A percentile compares a stretch with the other conserved stretches of the same genome.
phyloP scores from a whole-genome alignment of 352 stramenopile genomes.

The Phytophthora nicotianae region DNA sequence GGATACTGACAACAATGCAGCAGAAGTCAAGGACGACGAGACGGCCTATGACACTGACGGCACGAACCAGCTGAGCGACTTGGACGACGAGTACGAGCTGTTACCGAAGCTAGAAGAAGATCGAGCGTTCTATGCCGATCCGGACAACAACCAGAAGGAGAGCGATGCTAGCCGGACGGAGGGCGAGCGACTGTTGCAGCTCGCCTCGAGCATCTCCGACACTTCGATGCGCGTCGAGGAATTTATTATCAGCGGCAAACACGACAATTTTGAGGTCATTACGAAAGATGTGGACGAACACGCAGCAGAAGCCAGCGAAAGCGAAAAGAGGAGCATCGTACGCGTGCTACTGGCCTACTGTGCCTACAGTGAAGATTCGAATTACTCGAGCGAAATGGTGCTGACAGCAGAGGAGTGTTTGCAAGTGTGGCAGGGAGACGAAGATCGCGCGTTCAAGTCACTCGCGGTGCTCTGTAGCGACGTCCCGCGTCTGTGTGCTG shows the following conservation, averaged over 20 bases:
- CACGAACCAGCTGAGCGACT: constrained; percentile 47
- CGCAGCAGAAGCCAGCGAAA: constrained; percentile 36
- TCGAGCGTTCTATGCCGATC: constrained; percentile 38
- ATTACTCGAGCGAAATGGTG: constrained; percentile 72
- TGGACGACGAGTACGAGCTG: constrained; percentile 46
- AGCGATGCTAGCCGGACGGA: constrained; percentile 19
- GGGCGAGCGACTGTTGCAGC: constrained; percentile 35
- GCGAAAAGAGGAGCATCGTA: constrained; percentile 50
- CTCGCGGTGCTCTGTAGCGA: constrained; percentile 71
- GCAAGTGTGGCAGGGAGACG: constrained; percentile 66
- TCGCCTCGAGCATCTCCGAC: constrained; percentile 42
- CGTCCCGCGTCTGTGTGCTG: constrained; percentile 59
- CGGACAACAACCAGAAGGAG: constrained; percentile 32
- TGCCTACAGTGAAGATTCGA: constrained; percentile 74
- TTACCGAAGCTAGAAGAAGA: constrained; percentile 38
- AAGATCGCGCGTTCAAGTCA: constrained; percentile 74
- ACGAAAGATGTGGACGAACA: constrained; percentile 49
- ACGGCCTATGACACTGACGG: constrained; percentile 37
- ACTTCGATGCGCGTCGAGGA: constrained; percentile 56
- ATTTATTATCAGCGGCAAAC: constrained; percentile 57
- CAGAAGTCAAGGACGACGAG: constrained; percentile 35
- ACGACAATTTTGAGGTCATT: constrained; percentile 58
- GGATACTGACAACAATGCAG: constrained; percentile 9
- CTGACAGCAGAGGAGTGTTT: constrained; percentile 64
- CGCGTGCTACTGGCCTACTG: constrained; percentile 75